Conservation (phyloP, 2,329 filamentous ascomycete genomes). For the Dactylonectria estremocensis region DNA sequence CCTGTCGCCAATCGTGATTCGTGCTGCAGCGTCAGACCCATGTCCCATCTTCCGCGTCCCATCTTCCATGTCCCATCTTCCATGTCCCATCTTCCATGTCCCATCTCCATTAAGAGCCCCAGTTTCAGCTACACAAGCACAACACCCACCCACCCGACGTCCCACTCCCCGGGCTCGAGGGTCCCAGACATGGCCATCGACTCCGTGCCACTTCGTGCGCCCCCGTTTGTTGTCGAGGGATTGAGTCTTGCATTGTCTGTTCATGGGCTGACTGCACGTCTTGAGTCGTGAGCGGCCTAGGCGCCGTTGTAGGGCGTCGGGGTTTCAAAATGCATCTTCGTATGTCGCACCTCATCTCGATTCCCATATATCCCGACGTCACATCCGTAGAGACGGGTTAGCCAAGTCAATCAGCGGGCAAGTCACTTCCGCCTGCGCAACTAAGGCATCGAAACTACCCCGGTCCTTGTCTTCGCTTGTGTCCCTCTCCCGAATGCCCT, state of each 20-base stretch:
- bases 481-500: constrained; percentile 11
- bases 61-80: neutral
- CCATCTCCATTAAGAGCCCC: neutral
- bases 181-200: constrained; percentile 12
- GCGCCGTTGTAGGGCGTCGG: constrained; percentile 13
- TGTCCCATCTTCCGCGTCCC: neutral
- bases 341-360: constrained; percentile 43
- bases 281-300: neutral
- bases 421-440: constrained; percentile 22
- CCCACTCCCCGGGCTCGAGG: neutral
- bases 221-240: constrained; percentile 10
- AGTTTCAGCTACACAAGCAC: neutral
- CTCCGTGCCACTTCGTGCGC: constrained; percentile 16
- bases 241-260: neutral
- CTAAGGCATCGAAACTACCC: constrained; percentile 1
- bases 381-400: constrained; percentile 30
- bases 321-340: constrained; percentile 14
- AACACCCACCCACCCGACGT: neutral
- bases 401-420: constrained; percentile 12
- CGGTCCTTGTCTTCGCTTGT: constrained; percentile 17
- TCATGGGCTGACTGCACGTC: neutral
- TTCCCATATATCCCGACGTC: constrained; percentile 40
- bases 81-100: neutral
- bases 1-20: neutral
- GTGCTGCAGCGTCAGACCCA: neutral